Evolutionary conservation across 805 yeast species (phyloP).

Genomic region (Ogataea chonburiensis): DNA sequence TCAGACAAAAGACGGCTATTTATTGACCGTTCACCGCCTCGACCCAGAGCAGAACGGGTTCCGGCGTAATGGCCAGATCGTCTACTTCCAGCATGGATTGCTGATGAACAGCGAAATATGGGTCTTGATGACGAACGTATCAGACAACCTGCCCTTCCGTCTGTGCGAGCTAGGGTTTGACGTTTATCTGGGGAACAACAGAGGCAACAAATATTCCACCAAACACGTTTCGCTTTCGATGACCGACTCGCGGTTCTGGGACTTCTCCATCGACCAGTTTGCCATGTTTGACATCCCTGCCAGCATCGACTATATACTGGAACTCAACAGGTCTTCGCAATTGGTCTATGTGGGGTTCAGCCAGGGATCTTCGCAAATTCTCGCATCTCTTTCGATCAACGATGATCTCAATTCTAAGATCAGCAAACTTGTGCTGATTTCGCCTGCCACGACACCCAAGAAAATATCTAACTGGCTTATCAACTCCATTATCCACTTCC

Average conservation of each 20-base stretch:
- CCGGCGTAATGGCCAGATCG: conserved; percentile 46
- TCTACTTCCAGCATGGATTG: conserved; percentile 88
- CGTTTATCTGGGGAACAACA: conserved; percentile 91
- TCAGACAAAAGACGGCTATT: conserved; percentile 71
- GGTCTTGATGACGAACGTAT: conserved; percentile 40
- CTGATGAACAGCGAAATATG: conserved; percentile 82
- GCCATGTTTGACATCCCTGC: conserved; percentile 90
- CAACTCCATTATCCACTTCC: conserved; percentile 72
- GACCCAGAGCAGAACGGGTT: conserved; percentile 36
- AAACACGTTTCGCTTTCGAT: conserved; percentile 56
- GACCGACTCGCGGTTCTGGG: conserved; percentile 66
- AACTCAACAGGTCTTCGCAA: conserved; percentile 41
- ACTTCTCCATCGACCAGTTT: conserved; percentile 89
- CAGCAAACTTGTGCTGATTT: conserved; percentile 50
- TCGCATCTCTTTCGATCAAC: conserved; percentile 75
- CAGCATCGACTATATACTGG: conserved; percentile 70
- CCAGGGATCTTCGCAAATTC: conserved; percentile 94
- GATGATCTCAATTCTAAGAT: conserved; percentile 62
- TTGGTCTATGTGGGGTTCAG: conserved; percentile 85
- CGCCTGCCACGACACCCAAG: conserved; percentile 94
- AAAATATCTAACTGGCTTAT: conserved; percentile 76
- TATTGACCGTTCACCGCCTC: conserved; percentile 73
- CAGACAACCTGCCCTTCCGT: conserved; percentile 66
- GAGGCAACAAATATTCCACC: conserved; percentile 90
- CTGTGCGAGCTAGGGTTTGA: conserved; percentile 84